A percentile compares a stretch with the other conserved stretches of the same genome.
Evolutionary conservation across 1,139 yeast species (phyloP).

Genomic region (Barnettozyma hawaiiensis): DNA sequence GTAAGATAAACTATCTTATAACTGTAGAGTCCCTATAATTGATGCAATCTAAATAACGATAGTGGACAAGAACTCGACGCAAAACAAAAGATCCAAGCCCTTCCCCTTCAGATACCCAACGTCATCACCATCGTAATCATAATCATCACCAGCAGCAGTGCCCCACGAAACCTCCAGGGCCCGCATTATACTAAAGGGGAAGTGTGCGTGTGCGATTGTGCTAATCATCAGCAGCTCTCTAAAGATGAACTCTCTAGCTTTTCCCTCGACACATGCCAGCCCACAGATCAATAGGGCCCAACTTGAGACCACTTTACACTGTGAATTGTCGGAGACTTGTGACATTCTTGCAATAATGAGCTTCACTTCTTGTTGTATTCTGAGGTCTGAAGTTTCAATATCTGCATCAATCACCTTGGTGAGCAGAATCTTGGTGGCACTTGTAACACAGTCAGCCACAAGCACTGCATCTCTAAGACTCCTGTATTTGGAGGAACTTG

Average conservation of each 20-base stretch:
- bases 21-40: too few relatives aligned
- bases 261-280: slow-evolving; percentile 9
- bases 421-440: slow-evolving; percentile 17
- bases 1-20: neutral
- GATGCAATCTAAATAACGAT: slow-evolving; percentile 9
- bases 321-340: slow-evolving; percentile 7
- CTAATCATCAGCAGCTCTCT: slow-evolving; percentile 9
- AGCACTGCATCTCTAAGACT: slow-evolving; percentile 17
- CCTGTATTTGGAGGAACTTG: slow-evolving; percentile 12
- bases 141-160: neutral
- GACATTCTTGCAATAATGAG: slow-evolving; percentile 8
- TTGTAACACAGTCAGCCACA: slow-evolving; percentile 19
- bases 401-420: slow-evolving; percentile 12
- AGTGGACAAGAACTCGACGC: slow-evolving; percentile 9
- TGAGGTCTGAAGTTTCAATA: slow-evolving; percentile 7
- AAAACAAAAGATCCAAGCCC: slow-evolving; percentile 18
- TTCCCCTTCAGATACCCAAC: slow-evolving; percentile 6
- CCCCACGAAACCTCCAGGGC: slow-evolving; percentile 20
- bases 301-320: slow-evolving; percentile 12
- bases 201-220: slow-evolving; percentile 14
- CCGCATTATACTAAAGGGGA: slow-evolving; percentile 11
- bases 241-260: slow-evolving; percentile 9
- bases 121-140: neutral
- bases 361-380: slow-evolving; percentile 15
- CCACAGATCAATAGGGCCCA: slow-evolving; percentile 23